Evolutionary conservation across 768 basidiomycete species (phyloP).

Genomic region (Terana coerulea): DNA sequence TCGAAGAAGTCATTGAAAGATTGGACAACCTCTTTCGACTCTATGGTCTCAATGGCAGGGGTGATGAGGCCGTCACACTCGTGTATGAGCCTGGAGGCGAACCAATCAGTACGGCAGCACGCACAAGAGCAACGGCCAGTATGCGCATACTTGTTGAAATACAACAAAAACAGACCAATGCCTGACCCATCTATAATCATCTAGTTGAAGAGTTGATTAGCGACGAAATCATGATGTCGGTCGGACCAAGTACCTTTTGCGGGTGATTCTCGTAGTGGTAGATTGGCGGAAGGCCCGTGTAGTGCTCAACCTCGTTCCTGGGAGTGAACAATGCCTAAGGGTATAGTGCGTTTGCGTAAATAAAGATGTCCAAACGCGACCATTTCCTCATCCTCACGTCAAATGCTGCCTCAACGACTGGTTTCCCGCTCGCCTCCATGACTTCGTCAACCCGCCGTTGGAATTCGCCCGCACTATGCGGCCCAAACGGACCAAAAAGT

Average conservation of each 20-base stretch:
- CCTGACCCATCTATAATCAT: neutral
- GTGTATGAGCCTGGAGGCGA: neutral
- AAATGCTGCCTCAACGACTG: neutral
- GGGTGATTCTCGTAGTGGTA: conserved; percentile 20
- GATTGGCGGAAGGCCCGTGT: conserved; percentile 21
- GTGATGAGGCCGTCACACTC: conserved; percentile 18
- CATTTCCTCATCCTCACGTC: too few relatives aligned
- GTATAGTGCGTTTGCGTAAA: too few relatives aligned
- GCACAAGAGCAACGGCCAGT: neutral
- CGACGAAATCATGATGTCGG: neutral
- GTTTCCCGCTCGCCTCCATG: neutral
- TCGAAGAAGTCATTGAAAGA: conserved; percentile 14
- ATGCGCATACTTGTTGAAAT: neutral
- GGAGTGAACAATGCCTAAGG: neutral
- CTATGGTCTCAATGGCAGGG: conserved; percentile 14
- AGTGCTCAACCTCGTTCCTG: conserved; percentile 7
- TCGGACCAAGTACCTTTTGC: conserved; percentile 12
- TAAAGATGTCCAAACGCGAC: too few relatives aligned
- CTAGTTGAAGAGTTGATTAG: neutral
- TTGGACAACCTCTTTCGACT: conserved; percentile 14
- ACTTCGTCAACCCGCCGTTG: neutral
- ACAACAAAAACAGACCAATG: neutral
- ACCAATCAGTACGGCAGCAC: neutral
- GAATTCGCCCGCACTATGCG: neutral
- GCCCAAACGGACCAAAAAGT: neutral